Evolutionary conservation across 2,329 filamentous ascomycete species (phyloP), one percentile per base, ranked within the genome.

Genomic region (Fusarium sambucinum): DNA sequence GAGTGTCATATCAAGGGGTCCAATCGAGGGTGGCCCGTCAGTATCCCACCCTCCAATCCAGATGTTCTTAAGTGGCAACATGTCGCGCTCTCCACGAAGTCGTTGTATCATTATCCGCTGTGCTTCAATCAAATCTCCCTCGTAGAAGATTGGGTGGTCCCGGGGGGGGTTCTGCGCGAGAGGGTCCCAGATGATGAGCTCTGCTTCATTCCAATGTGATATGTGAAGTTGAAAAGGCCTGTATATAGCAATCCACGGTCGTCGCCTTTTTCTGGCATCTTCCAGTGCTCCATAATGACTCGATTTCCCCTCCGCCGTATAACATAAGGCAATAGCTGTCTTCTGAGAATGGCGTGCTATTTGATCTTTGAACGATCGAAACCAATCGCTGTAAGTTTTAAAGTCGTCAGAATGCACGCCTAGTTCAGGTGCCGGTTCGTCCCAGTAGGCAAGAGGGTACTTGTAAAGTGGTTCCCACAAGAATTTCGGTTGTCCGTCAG

Each of bases 121-220:
- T 51, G 83, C 82, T 21, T 78, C 73, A 4, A 79, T 76, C 5
- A 89, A 77, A 16, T 82, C 78, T 2, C 68, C 66, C 52, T 80
- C 74, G 2, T 69, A 71, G 1, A 77, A 41, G 3, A 52, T 6
- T 6, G 66, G 42, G 16, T 64, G 59, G 1, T 58, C 51, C 0
- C 68, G 60, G 9, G 76, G 73, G 27, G 72, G 77, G 2, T 74
- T 66, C 2, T 61, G 67, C 10, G 78, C 76, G 2, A 74, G 67
- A 3, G 77, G 58, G 63, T 89, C 87, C 86, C 86, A 88, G 38
- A 89, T 85, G 8, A 89, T 76, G 14, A 89, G 68, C 67, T 89
- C 86, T 4, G 80, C 78, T 3, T 54, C 51, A 1, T 3, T 66
- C 72, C 77, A 82, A 1, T 73, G 67, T 23, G 55, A 73, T 1